Percentiles rank a stretch among this genome's conserved stretches.
Evolutionary conservation across 306 rosid genomes (phyloP).

Genomic region (Medicago ruthenica): DNA sequence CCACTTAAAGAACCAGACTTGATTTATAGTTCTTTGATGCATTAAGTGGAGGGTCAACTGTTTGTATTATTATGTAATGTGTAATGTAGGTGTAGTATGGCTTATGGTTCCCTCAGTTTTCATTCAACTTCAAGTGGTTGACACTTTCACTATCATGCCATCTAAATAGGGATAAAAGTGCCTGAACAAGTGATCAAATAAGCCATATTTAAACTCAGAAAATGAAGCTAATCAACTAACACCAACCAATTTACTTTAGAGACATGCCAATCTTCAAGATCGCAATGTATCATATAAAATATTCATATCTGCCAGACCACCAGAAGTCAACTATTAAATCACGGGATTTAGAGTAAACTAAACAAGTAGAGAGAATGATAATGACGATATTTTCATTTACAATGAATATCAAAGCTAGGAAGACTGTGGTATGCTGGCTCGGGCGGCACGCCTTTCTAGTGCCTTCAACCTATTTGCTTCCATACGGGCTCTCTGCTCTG

Average conservation of each 20-base stretch:
- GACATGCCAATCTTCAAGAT: slow-evolving; percentile 8
- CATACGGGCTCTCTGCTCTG: slow-evolving; percentile 80
- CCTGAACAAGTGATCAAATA: background rate
- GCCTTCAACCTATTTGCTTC: slow-evolving; percentile 95
- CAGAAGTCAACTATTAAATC: background rate
- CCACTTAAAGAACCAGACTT: no score
- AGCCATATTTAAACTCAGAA: slow-evolving; percentile 1
- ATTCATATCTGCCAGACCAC: background rate
- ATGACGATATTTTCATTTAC: slow-evolving; percentile 11
- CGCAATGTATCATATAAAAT: slow-evolving; percentile 22
- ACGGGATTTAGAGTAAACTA: slow-evolving; percentile 9
- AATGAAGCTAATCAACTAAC: slow-evolving; percentile 4
- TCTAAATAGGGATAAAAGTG: slow-evolving; percentile 13
- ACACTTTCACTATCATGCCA: background rate
- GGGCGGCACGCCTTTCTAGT: slow-evolving; percentile 75
- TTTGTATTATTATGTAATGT: background rate
- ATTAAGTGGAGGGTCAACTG: background rate
- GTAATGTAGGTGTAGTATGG: background rate
- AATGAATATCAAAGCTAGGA: slow-evolving; percentile 37
- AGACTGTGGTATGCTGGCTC: slow-evolving; percentile 47
- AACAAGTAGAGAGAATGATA: slow-evolving; percentile 5
- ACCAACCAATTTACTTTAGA: background rate
- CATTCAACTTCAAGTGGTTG: background rate
- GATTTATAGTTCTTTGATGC: no score
- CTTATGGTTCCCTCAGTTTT: background rate